These are phyloP conservation scores for Lentinula aciculospora DNA, from an alignment of 768 basidiomycete species.

Conservation along the genomic window DNA sequence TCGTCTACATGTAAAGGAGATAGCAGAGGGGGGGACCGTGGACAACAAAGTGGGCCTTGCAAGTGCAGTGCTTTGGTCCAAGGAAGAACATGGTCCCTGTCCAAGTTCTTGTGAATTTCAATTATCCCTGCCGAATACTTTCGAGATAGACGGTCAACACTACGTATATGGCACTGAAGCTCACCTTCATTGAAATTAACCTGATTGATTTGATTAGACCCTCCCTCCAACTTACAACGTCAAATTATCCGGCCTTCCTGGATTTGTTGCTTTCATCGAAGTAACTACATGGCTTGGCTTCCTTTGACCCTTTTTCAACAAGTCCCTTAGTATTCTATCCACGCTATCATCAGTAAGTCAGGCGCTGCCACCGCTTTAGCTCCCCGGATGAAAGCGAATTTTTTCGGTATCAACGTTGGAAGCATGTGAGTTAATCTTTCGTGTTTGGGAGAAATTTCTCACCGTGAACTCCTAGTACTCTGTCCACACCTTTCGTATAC, in stretches of 20 bases:
- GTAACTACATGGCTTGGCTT: constrained; percentile 19
- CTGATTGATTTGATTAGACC: constrained; percentile 31
- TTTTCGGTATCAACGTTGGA: constrained; percentile 47
- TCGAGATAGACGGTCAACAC: constrained; percentile 45
- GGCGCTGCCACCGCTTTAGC: constrained; percentile 26
- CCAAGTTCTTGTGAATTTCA: constrained; percentile 50
- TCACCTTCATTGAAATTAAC: neutral
- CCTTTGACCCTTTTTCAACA: neutral
- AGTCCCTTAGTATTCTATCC: constrained; percentile 47
- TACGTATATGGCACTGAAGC: constrained; percentile 42
- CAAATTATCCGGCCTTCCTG: constrained; percentile 65
- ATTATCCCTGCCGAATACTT: constrained; percentile 52
- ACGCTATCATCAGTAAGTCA: constrained; percentile 45
- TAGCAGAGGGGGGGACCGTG: constrained; percentile 61
- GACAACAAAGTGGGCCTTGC: constrained; percentile 46
- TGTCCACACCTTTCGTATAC: constrained; percentile 61
- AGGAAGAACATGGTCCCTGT: constrained; percentile 39
- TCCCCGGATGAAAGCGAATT: constrained; percentile 44
- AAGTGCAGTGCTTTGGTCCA: constrained; percentile 53
- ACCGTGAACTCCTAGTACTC: constrained; percentile 26
- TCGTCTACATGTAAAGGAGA: constrained; percentile 49
- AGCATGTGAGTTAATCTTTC: constrained; percentile 37
- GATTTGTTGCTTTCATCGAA: constrained; percentile 58
- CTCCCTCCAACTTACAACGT: constrained; percentile 69
- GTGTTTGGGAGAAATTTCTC: neutral